Evolutionary conservation across 179 eudicot species (phyloP).

Genomic region (Vitellaria paradoxa): DNA sequence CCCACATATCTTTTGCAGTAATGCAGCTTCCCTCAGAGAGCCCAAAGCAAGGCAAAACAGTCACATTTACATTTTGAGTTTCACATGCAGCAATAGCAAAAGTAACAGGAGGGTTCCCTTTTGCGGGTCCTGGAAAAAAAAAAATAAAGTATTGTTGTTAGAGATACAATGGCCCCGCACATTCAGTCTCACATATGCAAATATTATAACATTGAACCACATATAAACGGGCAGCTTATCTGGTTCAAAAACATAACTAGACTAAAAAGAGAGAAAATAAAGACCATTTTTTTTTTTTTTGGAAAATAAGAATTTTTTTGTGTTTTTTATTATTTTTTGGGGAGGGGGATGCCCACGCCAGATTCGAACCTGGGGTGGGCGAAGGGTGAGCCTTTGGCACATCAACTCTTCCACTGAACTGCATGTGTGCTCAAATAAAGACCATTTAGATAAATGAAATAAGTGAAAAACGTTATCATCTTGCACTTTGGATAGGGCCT

Average conservation of each 20-base stretch:
- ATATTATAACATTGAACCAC: neutral
- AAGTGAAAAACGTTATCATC: neutral
- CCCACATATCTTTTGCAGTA: constrained; percentile 97
- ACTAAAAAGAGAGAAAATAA: neutral
- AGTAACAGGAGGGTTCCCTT: constrained; percentile 88
- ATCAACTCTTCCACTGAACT: no score
- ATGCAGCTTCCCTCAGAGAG: constrained; percentile 68
- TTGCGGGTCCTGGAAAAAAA: constrained; percentile 71
- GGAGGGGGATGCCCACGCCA: no score
- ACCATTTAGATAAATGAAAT: neutral
- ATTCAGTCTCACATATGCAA: neutral
- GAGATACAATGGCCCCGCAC: neutral
- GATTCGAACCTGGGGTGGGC: no score
- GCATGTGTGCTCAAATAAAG: no score
- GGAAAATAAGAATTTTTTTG: no score
- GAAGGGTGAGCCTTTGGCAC: no score
- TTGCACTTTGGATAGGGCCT: neutral
- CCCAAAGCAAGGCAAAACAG: constrained; percentile 91
- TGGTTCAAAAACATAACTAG: neutral
- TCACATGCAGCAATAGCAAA: constrained; percentile 96
- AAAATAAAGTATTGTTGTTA: neutral
- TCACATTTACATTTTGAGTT: constrained; percentile 94
- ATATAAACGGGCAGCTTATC: neutral
- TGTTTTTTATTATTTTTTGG: no score
- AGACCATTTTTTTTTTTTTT: no score